Conservation (phyloP, 495 filamentous ascomycete genomes). For the Cercophora scortea region DNA sequence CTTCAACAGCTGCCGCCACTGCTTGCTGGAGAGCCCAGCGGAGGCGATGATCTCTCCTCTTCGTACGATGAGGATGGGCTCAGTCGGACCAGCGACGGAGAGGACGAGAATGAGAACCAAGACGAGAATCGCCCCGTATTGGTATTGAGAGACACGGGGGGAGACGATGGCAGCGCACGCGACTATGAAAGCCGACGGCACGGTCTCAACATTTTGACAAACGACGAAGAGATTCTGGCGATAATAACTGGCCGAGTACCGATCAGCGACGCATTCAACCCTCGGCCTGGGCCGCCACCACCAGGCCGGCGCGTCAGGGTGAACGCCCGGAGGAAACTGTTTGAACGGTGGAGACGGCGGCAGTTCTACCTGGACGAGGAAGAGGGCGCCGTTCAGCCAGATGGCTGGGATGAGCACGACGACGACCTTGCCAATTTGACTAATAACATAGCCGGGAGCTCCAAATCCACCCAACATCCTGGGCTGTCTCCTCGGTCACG, state of each 20-base stretch:
- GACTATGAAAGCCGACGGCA: not conserved
- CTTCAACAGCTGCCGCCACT: slow-evolving; percentile 30
- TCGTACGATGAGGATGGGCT: slow-evolving; percentile 10
- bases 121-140: slow-evolving; percentile 2
- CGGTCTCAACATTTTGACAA: not conserved
- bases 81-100: slow-evolving; percentile 15
- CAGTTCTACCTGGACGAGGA: slow-evolving; percentile 78
- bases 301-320: not conserved
- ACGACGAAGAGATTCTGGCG: not conserved
- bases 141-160: not conserved
- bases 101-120: slow-evolving; percentile 10
- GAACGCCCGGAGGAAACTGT: slow-evolving; percentile 44
- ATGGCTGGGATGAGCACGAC: slow-evolving; percentile 47
- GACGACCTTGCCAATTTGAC: slow-evolving; percentile 41
- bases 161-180: not conserved
- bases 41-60: slow-evolving; percentile 18
- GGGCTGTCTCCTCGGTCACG: slow-evolving; percentile 60
- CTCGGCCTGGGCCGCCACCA: no score
- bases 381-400: slow-evolving; percentile 57
- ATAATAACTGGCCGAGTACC: not conserved
- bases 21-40: slow-evolving; percentile 23
- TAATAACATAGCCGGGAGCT: slow-evolving; percentile 25
- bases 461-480: slow-evolving; percentile 33
- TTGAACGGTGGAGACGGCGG: slow-evolving; percentile 65
- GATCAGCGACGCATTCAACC: not conserved